phyloP scores from a whole-genome alignment of 1,284 basidiomycete species.

The Porodaedalea pini region DNA sequence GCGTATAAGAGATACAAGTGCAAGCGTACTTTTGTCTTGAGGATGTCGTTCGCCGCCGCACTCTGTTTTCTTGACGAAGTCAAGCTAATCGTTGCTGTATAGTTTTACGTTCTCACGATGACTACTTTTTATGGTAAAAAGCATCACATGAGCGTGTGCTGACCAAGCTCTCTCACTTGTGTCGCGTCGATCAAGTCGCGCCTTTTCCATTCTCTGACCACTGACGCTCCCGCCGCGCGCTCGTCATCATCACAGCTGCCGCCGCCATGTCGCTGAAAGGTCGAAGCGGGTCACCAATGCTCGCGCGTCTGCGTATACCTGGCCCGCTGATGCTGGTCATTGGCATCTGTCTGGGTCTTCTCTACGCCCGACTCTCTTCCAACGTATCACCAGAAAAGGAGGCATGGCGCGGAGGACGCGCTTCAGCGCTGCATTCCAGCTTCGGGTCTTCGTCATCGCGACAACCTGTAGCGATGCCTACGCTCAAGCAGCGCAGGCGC shows the following conservation, averaged over 20 bases:
- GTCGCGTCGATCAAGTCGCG: constrained; percentile 2
- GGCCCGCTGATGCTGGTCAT: constrained; percentile 18
- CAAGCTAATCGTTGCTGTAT: constrained; percentile 9
- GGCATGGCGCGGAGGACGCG: constrained; percentile 52
- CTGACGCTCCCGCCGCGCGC: not conserved
- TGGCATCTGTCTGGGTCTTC: constrained; percentile 18
- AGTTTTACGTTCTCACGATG: not conserved
- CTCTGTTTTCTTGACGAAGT: not conserved
- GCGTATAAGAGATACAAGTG: not conserved
- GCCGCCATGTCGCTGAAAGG: constrained; percentile 13
- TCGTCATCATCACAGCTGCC: not conserved
- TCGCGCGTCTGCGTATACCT: constrained; percentile 15
- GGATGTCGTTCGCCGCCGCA: constrained; percentile 4
- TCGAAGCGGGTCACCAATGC: not conserved
- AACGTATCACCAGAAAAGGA: not conserved
- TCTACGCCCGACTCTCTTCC: constrained; percentile 18
- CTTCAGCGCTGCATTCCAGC: constrained; percentile 38
- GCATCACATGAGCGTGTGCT: not conserved
- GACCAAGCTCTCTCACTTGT: not conserved
- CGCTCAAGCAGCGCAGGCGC: constrained; percentile 74
- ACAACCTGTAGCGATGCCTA: constrained; percentile 65
- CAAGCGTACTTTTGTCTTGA: constrained; percentile 13
- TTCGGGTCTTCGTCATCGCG: constrained; percentile 45
- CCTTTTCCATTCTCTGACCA: not conserved
- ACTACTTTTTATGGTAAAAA: not conserved